Percentiles rank a stretch among this genome's conserved stretches.
Conservation (phyloP, 768 basidiomycete species). For the Coprinopsis marcescibilis region DNA sequence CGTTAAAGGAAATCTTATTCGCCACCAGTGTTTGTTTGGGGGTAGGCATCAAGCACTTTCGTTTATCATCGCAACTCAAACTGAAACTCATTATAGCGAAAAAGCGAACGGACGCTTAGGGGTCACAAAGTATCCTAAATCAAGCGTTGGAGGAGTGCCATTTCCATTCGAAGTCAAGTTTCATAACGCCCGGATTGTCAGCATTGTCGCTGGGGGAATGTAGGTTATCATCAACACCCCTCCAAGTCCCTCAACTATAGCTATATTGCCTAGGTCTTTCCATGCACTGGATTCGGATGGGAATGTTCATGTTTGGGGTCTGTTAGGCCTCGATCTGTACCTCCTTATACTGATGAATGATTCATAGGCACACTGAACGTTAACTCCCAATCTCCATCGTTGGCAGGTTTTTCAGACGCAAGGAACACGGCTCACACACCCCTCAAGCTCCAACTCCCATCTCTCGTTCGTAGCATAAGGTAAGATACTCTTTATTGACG, state of each 20-base stretch:
- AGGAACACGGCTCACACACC: conserved; percentile 48
- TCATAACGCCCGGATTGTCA: conserved; percentile 59
- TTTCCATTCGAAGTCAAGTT: conserved; percentile 61
- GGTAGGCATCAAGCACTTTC: conserved; percentile 26
- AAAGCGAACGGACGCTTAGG: conserved; percentile 62
- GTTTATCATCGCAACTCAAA: neutral
- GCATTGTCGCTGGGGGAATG: conserved; percentile 79
- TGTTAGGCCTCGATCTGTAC: conserved; percentile 9
- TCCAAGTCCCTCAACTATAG: conserved; percentile 4
- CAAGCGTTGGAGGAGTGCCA: conserved; percentile 39
- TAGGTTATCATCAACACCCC: conserved; percentile 20
- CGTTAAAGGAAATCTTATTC: conserved; percentile 1
- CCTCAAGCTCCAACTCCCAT: conserved; percentile 52
- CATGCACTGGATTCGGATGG: conserved; percentile 79
- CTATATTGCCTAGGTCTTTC: conserved; percentile 57
- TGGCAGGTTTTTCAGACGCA: conserved; percentile 53
- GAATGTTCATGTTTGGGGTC: conserved; percentile 77
- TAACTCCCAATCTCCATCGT: conserved; percentile 27
- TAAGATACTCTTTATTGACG: conserved; percentile 23
- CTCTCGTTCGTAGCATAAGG: conserved; percentile 62
- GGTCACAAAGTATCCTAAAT: conserved; percentile 29
- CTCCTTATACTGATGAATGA: neutral
- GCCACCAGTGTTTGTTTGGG: conserved; percentile 44
- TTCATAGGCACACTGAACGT: conserved; percentile 57
- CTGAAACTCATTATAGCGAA: conserved; percentile 36